Evolutionary conservation across 495 filamentous ascomycete genomes (phyloP).

Genomic region (Neurospora sp.): DNA sequence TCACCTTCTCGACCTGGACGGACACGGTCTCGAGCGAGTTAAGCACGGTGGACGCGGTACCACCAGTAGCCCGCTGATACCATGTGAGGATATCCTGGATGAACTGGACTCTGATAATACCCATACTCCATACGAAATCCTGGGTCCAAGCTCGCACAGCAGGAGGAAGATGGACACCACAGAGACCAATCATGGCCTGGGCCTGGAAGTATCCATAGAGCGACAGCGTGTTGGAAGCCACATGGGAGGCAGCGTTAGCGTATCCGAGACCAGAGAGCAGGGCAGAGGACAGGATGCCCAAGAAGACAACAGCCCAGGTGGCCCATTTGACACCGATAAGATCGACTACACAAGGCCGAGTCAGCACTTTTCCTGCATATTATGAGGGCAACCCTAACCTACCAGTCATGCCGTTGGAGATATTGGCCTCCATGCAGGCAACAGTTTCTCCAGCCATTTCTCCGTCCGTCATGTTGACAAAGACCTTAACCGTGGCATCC

Average conservation of each 20-base stretch:
- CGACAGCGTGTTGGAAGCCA: slow-evolving; percentile 85
- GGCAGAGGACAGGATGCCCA: slow-evolving; percentile 75
- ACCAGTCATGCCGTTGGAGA: slow-evolving; percentile 83
- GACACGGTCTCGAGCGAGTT: slow-evolving; percentile 65
- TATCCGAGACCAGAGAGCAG: slow-evolving; percentile 75
- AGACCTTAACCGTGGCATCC: slow-evolving; percentile 75
- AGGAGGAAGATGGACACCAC: slow-evolving; percentile 73
- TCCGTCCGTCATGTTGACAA: slow-evolving; percentile 57
- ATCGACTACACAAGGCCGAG: slow-evolving; percentile 43
- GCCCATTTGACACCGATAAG: slow-evolving; percentile 82
- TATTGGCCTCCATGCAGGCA: slow-evolving; percentile 78
- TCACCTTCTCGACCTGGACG: slow-evolving; percentile 68
- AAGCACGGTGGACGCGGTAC: slow-evolving; percentile 72
- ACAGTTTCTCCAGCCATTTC: slow-evolving; percentile 43
- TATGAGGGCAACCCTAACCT: neutral
- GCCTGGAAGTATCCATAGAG: slow-evolving; percentile 94
- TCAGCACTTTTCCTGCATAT: neutral
- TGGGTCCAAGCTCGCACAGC: slow-evolving; percentile 92
- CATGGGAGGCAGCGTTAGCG: slow-evolving; percentile 94
- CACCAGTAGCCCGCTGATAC: slow-evolving; percentile 93
- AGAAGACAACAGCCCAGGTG: slow-evolving; percentile 74
- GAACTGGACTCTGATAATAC: slow-evolving; percentile 82
- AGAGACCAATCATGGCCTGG: slow-evolving; percentile 91
- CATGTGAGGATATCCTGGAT: slow-evolving; percentile 84
- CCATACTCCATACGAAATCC: slow-evolving; percentile 98